Evolutionary conservation across 164 flowering plant genomes (phyloP).

Genomic region (Berberis vulgaris): DNA sequence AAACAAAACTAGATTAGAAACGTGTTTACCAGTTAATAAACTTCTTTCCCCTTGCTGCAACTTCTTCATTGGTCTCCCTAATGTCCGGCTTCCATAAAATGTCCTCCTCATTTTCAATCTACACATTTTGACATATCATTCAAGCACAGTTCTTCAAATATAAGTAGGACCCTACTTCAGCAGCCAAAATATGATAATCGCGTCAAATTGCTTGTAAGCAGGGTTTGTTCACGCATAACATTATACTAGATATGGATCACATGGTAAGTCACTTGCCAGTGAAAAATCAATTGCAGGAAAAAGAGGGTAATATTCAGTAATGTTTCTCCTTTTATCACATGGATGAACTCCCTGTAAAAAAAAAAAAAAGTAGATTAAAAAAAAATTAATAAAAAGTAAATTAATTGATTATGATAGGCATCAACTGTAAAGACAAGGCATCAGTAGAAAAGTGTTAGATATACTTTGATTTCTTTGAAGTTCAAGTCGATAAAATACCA

Average conservation of each 20-base stretch:
- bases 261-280: constrained; percentile 28
- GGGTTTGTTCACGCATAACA: not conserved
- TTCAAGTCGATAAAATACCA: no score
- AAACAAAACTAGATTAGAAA: not conserved
- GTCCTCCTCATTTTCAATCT: constrained; percentile 87
- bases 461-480: no score
- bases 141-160: not conserved
- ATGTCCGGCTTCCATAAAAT: constrained; percentile 61
- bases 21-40: constrained; percentile 69
- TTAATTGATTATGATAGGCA: no score
- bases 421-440: no score
- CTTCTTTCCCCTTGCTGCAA: constrained; percentile 72
- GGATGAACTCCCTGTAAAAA: constrained; percentile 80
- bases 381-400: no score
- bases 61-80: constrained; percentile 67
- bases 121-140: not conserved
- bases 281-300: constrained; percentile 97
- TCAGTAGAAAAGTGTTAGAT: no score
- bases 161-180: not conserved
- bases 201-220: not conserved
- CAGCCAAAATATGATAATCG: not conserved
- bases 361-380: not conserved
- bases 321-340: constrained; percentile 80
- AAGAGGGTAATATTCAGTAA: constrained; percentile 53
- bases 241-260: not conserved